phyloP scores from a whole-genome alignment of 257 asterid genomes.

The Solanum habrochaites region DNA sequence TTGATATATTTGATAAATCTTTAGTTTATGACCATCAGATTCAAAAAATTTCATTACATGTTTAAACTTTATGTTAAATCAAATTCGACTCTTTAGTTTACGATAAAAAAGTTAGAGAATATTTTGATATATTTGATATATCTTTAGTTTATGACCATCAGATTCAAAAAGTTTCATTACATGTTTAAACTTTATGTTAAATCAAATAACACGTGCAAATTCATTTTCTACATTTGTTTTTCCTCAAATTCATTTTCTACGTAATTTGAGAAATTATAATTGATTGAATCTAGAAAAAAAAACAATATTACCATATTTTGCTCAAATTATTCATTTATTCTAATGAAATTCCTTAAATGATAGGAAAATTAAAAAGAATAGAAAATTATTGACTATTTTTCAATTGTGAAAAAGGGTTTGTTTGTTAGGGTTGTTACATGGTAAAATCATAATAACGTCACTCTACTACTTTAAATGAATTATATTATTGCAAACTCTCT shows the following conservation, averaged over 20 bases:
- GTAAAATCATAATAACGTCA: neutral
- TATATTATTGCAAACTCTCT: neutral
- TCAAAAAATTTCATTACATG: neutral
- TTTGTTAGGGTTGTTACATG: neutral
- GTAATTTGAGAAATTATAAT: neutral
- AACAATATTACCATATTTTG: neutral
- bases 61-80: no score
- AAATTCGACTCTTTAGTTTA: no score
- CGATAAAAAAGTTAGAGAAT: no score
- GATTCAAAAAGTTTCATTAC: no score
- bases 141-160: no score
- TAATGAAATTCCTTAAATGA: neutral
- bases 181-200: no score
- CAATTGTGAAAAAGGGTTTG: neutral
- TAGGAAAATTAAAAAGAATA: neutral
- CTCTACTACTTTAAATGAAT: neutral
- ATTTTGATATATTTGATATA: no score
- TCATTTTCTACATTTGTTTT: neutral
- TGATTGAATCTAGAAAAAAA: neutral
- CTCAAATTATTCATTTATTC: no score
- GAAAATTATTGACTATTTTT: neutral
- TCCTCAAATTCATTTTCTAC: neutral
- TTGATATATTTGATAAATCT: no score
- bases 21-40: neutral
- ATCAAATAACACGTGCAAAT: no score